phyloP scores from a whole-genome alignment of 805 yeast genomes.

The Grigorovia humatica region DNA sequence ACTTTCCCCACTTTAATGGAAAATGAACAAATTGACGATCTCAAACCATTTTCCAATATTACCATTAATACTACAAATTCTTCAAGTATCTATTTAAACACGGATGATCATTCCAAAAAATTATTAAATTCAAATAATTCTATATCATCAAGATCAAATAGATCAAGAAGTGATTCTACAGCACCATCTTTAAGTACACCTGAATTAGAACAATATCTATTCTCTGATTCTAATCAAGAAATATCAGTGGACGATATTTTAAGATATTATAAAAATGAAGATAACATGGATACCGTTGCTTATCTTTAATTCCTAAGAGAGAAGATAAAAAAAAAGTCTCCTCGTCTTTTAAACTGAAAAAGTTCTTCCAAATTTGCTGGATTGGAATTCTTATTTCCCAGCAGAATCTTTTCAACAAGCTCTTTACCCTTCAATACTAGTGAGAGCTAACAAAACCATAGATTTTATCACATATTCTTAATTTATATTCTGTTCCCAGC shows the following conservation, averaged over 20 bases:
- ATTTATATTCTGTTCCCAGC: no score
- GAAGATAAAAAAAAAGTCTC: not conserved
- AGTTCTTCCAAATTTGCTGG: no score
- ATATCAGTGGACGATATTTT: conserved; percentile 25
- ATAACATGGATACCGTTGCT: conserved; percentile 14
- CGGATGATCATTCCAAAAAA: not conserved
- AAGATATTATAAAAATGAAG: conserved; percentile 20
- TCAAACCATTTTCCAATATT: not conserved
- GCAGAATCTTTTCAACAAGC: no score
- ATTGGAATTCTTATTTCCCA: no score
- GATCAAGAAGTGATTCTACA: not conserved
- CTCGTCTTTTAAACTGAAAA: no score
- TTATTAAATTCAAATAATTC: not conserved
- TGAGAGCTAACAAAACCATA: no score
- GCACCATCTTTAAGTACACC: conserved; percentile 12
- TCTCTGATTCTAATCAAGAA: conserved; percentile 11
- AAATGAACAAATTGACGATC: conserved; percentile 10
- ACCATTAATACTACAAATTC: not conserved
- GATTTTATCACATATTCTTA: no score
- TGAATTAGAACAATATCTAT: conserved; percentile 14
- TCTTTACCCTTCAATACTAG: no score
- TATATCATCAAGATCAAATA: not conserved
- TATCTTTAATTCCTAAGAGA: not conserved
- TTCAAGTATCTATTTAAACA: not conserved
- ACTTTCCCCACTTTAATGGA: conserved; percentile 25